Evolutionary conservation across 1,284 basidiomycete species (phyloP), one percentile per base, ranked within the genome.

Genomic region (Trichosporon sp.): DNA sequence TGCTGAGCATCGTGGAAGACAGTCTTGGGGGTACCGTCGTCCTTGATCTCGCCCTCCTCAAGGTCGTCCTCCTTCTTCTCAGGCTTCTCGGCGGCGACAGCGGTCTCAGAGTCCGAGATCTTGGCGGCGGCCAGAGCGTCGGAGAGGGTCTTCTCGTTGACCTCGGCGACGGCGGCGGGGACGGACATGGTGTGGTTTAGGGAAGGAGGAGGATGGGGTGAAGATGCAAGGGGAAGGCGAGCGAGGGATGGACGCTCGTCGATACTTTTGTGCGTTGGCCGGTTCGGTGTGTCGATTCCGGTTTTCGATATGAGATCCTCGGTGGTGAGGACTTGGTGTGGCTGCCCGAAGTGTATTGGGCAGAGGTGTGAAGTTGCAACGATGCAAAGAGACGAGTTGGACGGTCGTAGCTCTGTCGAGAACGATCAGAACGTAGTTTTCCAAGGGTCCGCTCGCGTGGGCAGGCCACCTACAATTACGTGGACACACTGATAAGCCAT

Each of bases 1-100:
- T 91, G 91, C 77, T 87, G 90, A 21, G 92, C 90, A 84, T 94
- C 91, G 80, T 89, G 93, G 85, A 96, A 96, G 48, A 96, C 91
- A n/a, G 94, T 96, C 77, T 91, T 88, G 78, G 93, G 77, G 61
- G 77, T 77, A 35, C 79, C 79, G 70, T 83, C 79, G 71, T 82
- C 80, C 61, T 77, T 75, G 37, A 83, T 80, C 74, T 81, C 81
- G 38, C 80, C 80, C 38, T 83, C 79, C 66, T 81, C 81, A 7
- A 81, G 74, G 19, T 78, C 74, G 7, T 56, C 71, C 12, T 71
- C 74, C 65, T 73, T 68, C 66, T 65, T 67, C 69, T 78, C 77
- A 26, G 78, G 75, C 68, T 71, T 69, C 46, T 75, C 70, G 4
- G 69, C 68, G 7, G 73, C 68, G n/a, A 74, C 69, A 38, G 59